phyloP scores from a whole-genome alignment of 2,329 filamentous ascomycete species.

The Talaromyces sp. region DNA sequence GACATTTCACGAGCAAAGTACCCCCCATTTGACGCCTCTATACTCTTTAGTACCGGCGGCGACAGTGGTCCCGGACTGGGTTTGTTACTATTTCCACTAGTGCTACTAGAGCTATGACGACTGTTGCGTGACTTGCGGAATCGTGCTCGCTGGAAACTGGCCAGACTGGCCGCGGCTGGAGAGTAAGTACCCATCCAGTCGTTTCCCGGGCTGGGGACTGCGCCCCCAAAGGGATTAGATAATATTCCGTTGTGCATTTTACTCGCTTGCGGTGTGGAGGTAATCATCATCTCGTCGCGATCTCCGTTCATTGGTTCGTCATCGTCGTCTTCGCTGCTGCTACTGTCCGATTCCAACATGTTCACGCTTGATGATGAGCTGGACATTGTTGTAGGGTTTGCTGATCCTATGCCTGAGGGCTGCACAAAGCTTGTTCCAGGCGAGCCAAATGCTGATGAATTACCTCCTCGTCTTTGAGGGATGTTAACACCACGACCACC shows the following conservation, averaged over 20 bases:
- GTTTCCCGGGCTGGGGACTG: constrained; percentile 49
- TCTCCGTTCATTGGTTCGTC: constrained; percentile 60
- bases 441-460: constrained; percentile 52
- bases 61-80: constrained; percentile 68
- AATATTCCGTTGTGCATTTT: constrained; percentile 46
- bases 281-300: constrained; percentile 71
- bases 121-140: constrained; percentile 55
- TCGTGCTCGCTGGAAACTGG: constrained; percentile 67
- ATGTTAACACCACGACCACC: constrained; percentile 62
- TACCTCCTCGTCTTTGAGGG: constrained; percentile 48
- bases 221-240: constrained; percentile 43
- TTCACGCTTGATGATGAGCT: constrained; percentile 77
- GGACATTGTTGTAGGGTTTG: constrained; percentile 67
- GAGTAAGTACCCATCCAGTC: constrained; percentile 62
- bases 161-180: constrained; percentile 67
- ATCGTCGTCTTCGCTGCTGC: constrained; percentile 60
- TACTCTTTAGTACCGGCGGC: constrained; percentile 60
- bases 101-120: constrained; percentile 64
- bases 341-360: constrained; percentile 73
- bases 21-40: constrained; percentile 48
- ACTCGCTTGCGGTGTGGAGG: constrained; percentile 67
- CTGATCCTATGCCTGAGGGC: constrained; percentile 62
- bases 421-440: constrained; percentile 56
- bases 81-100: constrained; percentile 64
- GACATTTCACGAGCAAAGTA: constrained; percentile 52